These are phyloP conservation scores for Panellus pusillus DNA, from an alignment of 768 basidiomycete genomes.

Conservation along the genomic window DNA sequence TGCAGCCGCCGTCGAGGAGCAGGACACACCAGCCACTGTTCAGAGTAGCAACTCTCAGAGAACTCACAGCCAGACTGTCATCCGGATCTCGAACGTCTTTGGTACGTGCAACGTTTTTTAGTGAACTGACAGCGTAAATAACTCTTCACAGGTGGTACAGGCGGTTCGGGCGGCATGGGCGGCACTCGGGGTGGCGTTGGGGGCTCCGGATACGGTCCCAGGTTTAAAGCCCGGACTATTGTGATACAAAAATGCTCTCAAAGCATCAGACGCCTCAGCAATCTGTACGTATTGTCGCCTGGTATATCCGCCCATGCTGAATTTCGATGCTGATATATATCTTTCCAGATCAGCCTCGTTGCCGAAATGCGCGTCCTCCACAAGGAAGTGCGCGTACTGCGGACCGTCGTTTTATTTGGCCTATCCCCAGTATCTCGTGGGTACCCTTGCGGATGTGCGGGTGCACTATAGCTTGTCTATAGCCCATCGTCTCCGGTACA, in stretches of 20 bases:
- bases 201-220: not conserved
- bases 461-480: not conserved
- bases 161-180: not conserved
- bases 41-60: not conserved
- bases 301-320: not conserved
- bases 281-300: not conserved
- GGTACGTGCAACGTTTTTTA: not conserved
- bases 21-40: not conserved
- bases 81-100: not conserved
- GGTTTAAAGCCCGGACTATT: not conserved
- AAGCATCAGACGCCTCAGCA: not conserved
- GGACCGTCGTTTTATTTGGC: slow-evolving; percentile 4
- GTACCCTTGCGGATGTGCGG: not conserved
- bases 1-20: not conserved
- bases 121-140: not conserved
- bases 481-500: not conserved
- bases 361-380: not conserved
- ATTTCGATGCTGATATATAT: not conserved
- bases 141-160: not conserved
- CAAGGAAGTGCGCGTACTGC: not conserved
- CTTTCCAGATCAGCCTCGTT: not conserved
- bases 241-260: not conserved
- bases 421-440: not conserved
- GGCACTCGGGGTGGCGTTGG: not conserved
- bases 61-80: not conserved